phyloP scores from a whole-genome alignment of 176 grass and related monocot genomes.

The Juncus effusus region DNA sequence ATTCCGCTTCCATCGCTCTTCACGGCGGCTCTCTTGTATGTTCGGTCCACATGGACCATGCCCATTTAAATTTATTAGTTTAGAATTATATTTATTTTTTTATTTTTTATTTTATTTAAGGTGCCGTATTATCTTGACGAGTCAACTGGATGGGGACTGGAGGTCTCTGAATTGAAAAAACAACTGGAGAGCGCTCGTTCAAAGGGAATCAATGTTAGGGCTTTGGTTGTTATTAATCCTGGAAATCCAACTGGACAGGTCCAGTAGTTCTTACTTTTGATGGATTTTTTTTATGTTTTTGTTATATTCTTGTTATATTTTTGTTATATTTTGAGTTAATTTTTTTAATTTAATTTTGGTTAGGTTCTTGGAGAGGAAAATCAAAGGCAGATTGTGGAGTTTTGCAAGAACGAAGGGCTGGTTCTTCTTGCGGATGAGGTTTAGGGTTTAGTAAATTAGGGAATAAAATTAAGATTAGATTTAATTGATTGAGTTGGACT shows the following conservation, averaged over 20 bases:
- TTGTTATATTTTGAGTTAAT: background rate
- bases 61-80: conserved; percentile 3
- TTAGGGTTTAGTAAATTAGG: conserved; percentile 16
- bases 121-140: conserved; percentile 87
- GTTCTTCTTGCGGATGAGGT: conserved; percentile 94
- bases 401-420: conserved; percentile 92
- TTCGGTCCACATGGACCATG: conserved; percentile 14
- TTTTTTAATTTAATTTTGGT: conserved; percentile 17
- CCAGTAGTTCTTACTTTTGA: conserved; percentile 22
- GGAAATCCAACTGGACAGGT: conserved; percentile 97
- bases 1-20: conserved; percentile 93
- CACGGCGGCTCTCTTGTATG: conserved; percentile 97
- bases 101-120: conserved; percentile 30
- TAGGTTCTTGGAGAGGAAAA: conserved; percentile 92
- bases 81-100: background rate
- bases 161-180: conserved; percentile 74
- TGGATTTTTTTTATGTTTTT: background rate
- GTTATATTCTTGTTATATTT: conserved; percentile 34
- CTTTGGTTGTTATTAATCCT: conserved; percentile 88
- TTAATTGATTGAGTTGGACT: conserved; percentile 10
- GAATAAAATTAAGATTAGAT: background rate
- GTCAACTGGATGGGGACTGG: conserved; percentile 74
- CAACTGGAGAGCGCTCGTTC: conserved; percentile 72
- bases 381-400: conserved; percentile 79
- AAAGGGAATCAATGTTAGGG: conserved; percentile 86